Base-by-base conservation (phyloP, 768 basidiomycete genomes). In the Xerocomellus intermedius region DNA sequence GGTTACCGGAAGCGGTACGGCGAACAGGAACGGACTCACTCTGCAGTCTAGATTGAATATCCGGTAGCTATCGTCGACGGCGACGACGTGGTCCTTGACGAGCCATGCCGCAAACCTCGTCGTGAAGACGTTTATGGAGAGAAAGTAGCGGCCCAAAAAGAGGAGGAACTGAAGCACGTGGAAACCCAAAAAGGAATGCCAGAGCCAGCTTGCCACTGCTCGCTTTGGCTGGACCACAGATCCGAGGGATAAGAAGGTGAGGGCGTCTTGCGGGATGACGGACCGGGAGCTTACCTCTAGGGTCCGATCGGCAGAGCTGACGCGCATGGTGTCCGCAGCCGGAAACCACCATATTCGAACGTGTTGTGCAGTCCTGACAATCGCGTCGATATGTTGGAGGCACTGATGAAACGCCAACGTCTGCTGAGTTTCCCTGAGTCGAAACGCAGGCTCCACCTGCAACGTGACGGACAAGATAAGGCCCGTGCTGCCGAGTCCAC, bases 281-380 rank as follows among this genome's bases (percentile, higher is more conserved):
- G 57, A 60, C 61, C 48, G 50, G 57, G 50, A 55, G 67, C 81
- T 65, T 70, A 95, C 94, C 79, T 91, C 88, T 50, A 69, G 68
- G 6, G 92, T 91, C 55, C 94, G 81, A 73, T 91, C 81, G 32
- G 87, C 79, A 58, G 84, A 76, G 64, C 86, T 89, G 48, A 89
- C 81, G 36, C 91, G 82, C 46, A 96, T 78, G 33, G 73, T 73
- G 54, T 86, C 86, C 14, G 84, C 79, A 46, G 89, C 85, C 3
- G 95, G 94, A 73, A 86, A 96, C 95, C 95, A 99, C 91, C 92
- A 97, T 17, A 94, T 79, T 17, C 94, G 79, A n/a, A 91, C 89
- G 68, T 97, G 93, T 71, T 99, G 83, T 2, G 90, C 85, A n/a
- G 84, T 76, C 47, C 62, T 65, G 28, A 78, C 82, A 47, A 90